Conservation (phyloP, 306 rosid species). For the Ormosia semicastrata region DNA sequence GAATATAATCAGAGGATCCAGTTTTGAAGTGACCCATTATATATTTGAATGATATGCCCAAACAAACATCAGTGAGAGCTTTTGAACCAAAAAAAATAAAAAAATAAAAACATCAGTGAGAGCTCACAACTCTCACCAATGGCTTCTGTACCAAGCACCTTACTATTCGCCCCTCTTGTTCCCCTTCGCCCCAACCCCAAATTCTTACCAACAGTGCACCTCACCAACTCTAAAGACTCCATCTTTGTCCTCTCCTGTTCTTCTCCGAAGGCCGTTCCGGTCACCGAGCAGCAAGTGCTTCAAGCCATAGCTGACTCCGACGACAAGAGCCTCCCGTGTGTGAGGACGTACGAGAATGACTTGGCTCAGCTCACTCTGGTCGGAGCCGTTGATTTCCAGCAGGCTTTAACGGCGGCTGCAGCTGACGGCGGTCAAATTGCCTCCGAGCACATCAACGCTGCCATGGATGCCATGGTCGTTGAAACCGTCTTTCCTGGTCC, state of each 20-base stretch:
- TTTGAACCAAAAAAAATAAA: too few species aligned
- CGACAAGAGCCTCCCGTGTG: slow-evolving; percentile 70
- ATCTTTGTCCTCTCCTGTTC: slow-evolving; percentile 47
- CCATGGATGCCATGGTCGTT: slow-evolving; percentile 79
- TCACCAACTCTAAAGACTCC: slow-evolving; percentile 20
- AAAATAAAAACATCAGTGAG: too few species aligned
- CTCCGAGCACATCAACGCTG: slow-evolving; percentile 63
- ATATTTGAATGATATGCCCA: too few species aligned
- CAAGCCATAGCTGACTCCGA: slow-evolving; percentile 64
- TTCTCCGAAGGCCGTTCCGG: slow-evolving; percentile 44
- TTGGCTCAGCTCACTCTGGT: slow-evolving; percentile 59
- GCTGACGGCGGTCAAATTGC: slow-evolving; percentile 93
- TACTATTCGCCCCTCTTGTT: slow-evolving; percentile 32
- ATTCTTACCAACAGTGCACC: slow-evolving; percentile 8
- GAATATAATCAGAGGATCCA: not conserved
- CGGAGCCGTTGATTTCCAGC: slow-evolving; percentile 74
- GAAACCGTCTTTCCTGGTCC: slow-evolving; percentile 78
- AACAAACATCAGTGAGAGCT: too few species aligned
- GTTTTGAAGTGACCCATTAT: not conserved
- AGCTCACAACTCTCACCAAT: slow-evolving; percentile 17
- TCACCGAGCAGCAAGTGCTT: slow-evolving; percentile 70
- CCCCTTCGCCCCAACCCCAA: slow-evolving; percentile 26
- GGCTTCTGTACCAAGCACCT: slow-evolving; percentile 40
- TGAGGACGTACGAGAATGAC: slow-evolving; percentile 77
- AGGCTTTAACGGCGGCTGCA: slow-evolving; percentile 86